A percentile compares a stretch with the other conserved stretches of the same genome.
phyloP scores from a whole-genome alignment of 1,284 basidiomycete genomes.

The Ceratobasidium sp. region DNA sequence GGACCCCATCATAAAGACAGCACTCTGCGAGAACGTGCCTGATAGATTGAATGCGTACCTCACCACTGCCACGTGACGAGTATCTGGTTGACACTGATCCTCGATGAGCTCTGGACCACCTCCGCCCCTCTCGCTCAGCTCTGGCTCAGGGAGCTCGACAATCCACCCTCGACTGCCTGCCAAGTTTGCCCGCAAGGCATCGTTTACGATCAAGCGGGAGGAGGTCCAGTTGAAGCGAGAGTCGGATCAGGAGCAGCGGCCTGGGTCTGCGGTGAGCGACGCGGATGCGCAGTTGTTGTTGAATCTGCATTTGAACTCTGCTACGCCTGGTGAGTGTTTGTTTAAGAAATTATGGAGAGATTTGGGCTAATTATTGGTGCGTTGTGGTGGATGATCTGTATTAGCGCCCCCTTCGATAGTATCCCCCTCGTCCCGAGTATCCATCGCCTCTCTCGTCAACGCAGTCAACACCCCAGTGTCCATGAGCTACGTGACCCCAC shows the following conservation, averaged over 20 bases:
- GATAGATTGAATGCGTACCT: no score
- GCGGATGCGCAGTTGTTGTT: conserved; percentile 29
- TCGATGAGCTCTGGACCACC: conserved; percentile 33
- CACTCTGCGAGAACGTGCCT: no score
- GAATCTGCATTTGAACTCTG: background rate
- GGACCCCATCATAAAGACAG: no score
- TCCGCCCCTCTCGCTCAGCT: background rate
- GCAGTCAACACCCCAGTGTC: background rate
- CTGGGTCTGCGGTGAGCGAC: conserved; percentile 7
- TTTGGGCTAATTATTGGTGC: background rate
- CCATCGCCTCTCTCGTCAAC: conserved; percentile 31
- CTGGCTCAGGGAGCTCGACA: background rate
- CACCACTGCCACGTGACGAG: conserved; percentile 24
- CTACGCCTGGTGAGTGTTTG: background rate
- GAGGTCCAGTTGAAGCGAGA: conserved; percentile 8
- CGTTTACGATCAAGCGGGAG: conserved; percentile 18
- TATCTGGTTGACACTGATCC: conserved; percentile 31
- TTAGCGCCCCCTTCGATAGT: conserved; percentile 7
- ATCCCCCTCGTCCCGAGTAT: conserved; percentile 8
- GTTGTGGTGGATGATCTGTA: background rate
- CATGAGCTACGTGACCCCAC: background rate
- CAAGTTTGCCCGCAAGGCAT: background rate
- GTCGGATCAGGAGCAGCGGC: background rate
- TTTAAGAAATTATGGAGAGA: background rate
- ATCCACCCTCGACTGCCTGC: background rate